phyloP scores from a whole-genome alignment of 768 basidiomycete species.

The Xerocomellus amylosporus region DNA sequence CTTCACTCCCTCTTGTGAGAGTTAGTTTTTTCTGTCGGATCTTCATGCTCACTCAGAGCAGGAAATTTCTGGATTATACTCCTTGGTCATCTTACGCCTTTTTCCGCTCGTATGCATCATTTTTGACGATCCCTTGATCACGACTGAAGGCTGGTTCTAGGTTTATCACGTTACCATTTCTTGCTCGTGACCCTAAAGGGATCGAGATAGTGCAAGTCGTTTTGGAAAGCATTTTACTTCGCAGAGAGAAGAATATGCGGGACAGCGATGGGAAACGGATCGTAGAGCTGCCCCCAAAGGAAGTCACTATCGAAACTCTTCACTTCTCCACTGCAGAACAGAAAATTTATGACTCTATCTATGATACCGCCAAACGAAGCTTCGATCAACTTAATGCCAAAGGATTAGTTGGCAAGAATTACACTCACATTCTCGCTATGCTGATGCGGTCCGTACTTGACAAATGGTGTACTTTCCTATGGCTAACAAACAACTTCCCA shows the following conservation, averaged over 20 bases:
- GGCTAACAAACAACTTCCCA: constrained; percentile 30
- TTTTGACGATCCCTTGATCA: neutral
- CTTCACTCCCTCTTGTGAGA: constrained; percentile 82
- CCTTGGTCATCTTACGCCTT: constrained; percentile 84
- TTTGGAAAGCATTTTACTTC: constrained; percentile 79
- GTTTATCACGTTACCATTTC: constrained; percentile 89
- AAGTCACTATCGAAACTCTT: constrained; percentile 71
- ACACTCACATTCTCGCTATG: constrained; percentile 90
- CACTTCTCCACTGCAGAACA: constrained; percentile 78
- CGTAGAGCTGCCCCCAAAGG: constrained; percentile 84
- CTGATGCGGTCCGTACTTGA: constrained; percentile 71
- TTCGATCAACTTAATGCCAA: constrained; percentile 79
- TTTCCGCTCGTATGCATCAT: constrained; percentile 72
- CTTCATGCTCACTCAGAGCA: constrained; percentile 27
- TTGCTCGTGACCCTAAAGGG: constrained; percentile 86
- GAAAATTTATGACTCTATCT: constrained; percentile 87
- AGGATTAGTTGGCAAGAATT: constrained; percentile 76
- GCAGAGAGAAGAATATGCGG: constrained; percentile 91
- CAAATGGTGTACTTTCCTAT: neutral
- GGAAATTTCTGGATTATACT: constrained; percentile 73
- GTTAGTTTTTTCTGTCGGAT: constrained; percentile 39
- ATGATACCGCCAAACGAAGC: constrained; percentile 69
- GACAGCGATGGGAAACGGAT: constrained; percentile 84
- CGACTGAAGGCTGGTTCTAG: constrained; percentile 36
- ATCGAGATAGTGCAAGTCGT: constrained; percentile 96